These are phyloP conservation scores for Monosporascus sp. DNA, from an alignment of 2,329 filamentous ascomycete genomes.

Conservation along the genomic window DNA sequence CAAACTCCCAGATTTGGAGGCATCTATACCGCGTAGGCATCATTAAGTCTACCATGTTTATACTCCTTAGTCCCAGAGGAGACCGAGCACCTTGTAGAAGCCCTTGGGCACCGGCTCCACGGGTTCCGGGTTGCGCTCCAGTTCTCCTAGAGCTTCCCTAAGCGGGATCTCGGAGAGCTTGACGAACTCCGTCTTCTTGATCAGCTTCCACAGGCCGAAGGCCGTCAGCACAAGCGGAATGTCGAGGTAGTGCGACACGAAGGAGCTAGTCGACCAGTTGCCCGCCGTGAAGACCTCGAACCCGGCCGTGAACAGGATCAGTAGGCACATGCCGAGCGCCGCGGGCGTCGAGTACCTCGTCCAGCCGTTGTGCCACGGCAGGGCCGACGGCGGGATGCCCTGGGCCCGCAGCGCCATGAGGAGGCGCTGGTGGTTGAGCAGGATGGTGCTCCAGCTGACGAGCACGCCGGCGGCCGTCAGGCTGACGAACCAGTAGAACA, in stretches of 20 bases:
- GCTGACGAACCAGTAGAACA: slow-evolving; percentile 61
- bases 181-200: slow-evolving; percentile 55
- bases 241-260: slow-evolving; percentile 59
- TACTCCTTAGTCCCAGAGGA: neutral
- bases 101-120: neutral
- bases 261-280: slow-evolving; percentile 51
- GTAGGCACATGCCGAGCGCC: slow-evolving; percentile 53
- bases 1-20: too few relatives aligned
- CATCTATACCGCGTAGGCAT: too few relatives aligned
- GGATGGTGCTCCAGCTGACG: slow-evolving; percentile 57
- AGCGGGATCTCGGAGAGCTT: slow-evolving; percentile 48
- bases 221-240: slow-evolving; percentile 53
- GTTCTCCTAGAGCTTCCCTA: slow-evolving; percentile 44
- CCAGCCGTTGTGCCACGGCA: slow-evolving; percentile 62
- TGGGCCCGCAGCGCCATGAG: slow-evolving; percentile 50
- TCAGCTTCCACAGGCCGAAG: slow-evolving; percentile 60
- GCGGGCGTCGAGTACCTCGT: slow-evolving; percentile 52
- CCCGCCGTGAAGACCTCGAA: slow-evolving; percentile 59
- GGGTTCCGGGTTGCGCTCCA: slow-evolving; percentile 20
- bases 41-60: neutral
- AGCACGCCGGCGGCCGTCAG: slow-evolving; percentile 59
- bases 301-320: slow-evolving; percentile 66
- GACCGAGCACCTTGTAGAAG: neutral
- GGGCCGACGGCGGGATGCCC: slow-evolving; percentile 39
- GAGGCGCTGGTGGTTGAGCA: slow-evolving; percentile 56